phyloP scores from a whole-genome alignment of 129 eudicot species.

The Deinandra increscens region DNA sequence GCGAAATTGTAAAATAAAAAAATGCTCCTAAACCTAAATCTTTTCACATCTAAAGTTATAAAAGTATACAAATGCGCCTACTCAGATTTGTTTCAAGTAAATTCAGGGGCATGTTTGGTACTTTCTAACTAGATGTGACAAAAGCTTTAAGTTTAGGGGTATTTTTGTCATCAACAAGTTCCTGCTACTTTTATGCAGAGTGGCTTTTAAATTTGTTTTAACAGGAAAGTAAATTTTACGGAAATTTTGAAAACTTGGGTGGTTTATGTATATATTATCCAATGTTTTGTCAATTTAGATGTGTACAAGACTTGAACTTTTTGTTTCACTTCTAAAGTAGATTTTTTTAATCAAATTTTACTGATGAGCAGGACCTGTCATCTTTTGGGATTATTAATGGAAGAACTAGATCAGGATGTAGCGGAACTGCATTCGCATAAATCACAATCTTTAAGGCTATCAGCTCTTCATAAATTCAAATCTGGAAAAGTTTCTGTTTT shows the following conservation, averaged over 20 bases:
- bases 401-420: constrained; percentile 73
- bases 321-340: neutral
- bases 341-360: neutral
- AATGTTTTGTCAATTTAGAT: neutral
- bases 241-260: neutral
- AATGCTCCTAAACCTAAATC: neutral
- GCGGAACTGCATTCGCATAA: constrained; percentile 75
- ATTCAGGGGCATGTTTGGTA: neutral
- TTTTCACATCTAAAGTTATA: neutral
- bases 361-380: constrained; percentile 61
- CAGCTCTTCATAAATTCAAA: constrained; percentile 80
- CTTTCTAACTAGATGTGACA: neutral
- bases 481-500: constrained; percentile 74
- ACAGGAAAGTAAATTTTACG: neutral
- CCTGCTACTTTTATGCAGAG: neutral
- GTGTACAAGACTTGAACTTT: constrained; percentile 13
- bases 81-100: neutral
- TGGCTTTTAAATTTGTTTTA: neutral
- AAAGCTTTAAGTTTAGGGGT: neutral
- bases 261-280: neutral
- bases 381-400: constrained; percentile 60
- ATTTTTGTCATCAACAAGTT: neutral
- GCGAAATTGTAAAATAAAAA: neutral
- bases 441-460: constrained; percentile 78
- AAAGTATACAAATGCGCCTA: neutral